Evolutionary conservation across 2,329 filamentous ascomycete genomes (phyloP).

Genomic region (Colletotrichum musae): DNA sequence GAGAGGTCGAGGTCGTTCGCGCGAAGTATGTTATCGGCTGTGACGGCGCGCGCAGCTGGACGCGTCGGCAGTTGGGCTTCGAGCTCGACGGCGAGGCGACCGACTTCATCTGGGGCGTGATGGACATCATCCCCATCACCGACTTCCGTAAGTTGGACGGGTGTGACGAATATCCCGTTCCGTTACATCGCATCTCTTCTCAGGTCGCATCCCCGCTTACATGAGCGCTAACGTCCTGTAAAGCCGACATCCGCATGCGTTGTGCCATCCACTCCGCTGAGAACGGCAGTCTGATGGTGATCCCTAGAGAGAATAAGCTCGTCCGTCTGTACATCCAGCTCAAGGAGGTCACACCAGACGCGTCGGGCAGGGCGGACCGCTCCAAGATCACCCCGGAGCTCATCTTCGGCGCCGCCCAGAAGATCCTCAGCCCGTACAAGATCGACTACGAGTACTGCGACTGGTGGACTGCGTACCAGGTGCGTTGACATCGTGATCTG

Average conservation of each 20-base stretch:
- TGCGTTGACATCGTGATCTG: slow-evolving; percentile 45
- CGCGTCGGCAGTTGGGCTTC: slow-evolving; percentile 69
- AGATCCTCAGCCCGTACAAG: slow-evolving; percentile 77
- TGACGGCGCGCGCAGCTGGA: slow-evolving; percentile 79
- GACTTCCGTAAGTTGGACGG: slow-evolving; percentile 60
- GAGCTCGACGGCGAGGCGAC: slow-evolving; percentile 69
- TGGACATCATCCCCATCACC: slow-evolving; percentile 54
- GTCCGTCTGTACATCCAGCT: slow-evolving; percentile 78
- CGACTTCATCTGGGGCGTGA: slow-evolving; percentile 63
- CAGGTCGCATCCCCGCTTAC: not conserved
- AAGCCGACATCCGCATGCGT: slow-evolving; percentile 68
- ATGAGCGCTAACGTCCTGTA: slow-evolving; percentile 2
- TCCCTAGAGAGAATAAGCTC: slow-evolving; percentile 74
- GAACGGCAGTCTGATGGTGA: slow-evolving; percentile 74
- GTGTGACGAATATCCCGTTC: not conserved
- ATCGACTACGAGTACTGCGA: slow-evolving; percentile 74
- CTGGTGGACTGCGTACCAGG: slow-evolving; percentile 78
- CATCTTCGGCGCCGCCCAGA: slow-evolving; percentile 73
- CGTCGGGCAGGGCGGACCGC: slow-evolving; percentile 64
- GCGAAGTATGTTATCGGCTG: slow-evolving; percentile 78
- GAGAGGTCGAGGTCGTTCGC: slow-evolving; percentile 60
- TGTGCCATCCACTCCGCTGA: slow-evolving; percentile 71
- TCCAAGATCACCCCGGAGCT: slow-evolving; percentile 73
- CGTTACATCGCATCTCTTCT: not conserved
- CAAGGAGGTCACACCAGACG: slow-evolving; percentile 59